Conservation (phyloP, 169 alveolate genomes). For the Theileria annulata region DNA sequence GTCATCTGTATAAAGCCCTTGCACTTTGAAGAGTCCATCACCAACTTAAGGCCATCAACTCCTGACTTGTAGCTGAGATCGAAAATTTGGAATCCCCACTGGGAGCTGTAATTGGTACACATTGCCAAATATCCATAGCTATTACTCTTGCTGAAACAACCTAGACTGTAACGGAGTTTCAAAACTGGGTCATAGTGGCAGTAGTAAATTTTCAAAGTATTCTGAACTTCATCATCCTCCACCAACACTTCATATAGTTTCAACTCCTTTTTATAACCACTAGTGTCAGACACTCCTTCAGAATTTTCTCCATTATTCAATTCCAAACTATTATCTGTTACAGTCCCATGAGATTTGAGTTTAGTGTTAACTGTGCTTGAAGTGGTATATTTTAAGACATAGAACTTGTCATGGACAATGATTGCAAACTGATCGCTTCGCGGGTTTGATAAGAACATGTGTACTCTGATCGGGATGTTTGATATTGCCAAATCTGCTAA, state of each 20-base stretch:
- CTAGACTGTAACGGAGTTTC: conserved; percentile 15
- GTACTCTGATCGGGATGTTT: neutral
- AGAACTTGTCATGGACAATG: conserved; percentile 11
- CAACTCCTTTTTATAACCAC: neutral
- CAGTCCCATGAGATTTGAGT: neutral
- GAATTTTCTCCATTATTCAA: neutral
- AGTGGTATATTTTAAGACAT: conserved; percentile 18
- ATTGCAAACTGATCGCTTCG: conserved; percentile 3
- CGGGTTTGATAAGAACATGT: conserved; percentile 3
- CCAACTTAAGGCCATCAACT: neutral
- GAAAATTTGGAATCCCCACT: neutral
- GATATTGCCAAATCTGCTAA: conserved; percentile 13
- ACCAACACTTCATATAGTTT: neutral
- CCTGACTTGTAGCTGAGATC: conserved; percentile 5
- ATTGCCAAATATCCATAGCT: conserved; percentile 14
- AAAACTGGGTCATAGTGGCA: conserved; percentile 29
- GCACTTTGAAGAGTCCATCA: conserved; percentile 26
- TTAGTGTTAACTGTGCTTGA: neutral
- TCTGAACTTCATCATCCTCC: neutral
- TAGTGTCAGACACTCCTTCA: neutral
- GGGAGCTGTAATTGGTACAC: conserved; percentile 7
- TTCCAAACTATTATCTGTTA: too few relatives aligned
- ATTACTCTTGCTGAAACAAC: neutral
- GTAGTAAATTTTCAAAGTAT: conserved; percentile 5
- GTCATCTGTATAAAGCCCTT: conserved; percentile 20